Evolutionary conservation across 305 asterid species (phyloP).

Genomic region (Ajuga reptans): DNA sequence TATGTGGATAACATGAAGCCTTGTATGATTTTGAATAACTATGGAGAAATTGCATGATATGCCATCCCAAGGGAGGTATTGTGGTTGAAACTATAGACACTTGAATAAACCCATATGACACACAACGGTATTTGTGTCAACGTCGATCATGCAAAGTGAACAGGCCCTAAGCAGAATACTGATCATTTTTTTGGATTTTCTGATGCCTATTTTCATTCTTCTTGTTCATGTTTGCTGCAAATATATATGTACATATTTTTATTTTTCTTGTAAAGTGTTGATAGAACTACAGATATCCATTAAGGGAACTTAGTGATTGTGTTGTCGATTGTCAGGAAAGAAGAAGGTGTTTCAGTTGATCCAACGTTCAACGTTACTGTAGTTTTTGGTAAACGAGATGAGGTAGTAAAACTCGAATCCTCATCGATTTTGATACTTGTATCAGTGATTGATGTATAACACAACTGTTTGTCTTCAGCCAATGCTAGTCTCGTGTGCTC

Average conservation of each 20-base stretch:
- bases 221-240: not conserved
- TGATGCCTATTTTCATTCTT: not conserved
- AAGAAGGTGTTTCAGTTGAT: slow-evolving; percentile 62
- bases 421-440: not conserved
- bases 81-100: no score
- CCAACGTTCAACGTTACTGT: slow-evolving; percentile 67
- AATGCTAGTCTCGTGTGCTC: slow-evolving; percentile 74
- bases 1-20: no score
- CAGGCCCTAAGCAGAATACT: not conserved
- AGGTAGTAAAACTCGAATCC: slow-evolving; percentile 52
- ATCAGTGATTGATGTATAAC: slow-evolving; percentile 9
- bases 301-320: not conserved
- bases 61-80: no score
- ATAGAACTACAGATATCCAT: not conserved
- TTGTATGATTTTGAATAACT: no score
- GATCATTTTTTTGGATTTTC: not conserved
- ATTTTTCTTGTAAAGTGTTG: not conserved
- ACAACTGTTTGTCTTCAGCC: slow-evolving; percentile 51
- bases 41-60: no score
- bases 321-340: slow-evolving; percentile 58
- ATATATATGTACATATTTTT: no score
- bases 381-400: slow-evolving; percentile 79
- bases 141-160: no score
- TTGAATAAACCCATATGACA: no score
- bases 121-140: no score